phyloP scores from a whole-genome alignment of 345 rosid genomes.

The Salix purpurea region DNA sequence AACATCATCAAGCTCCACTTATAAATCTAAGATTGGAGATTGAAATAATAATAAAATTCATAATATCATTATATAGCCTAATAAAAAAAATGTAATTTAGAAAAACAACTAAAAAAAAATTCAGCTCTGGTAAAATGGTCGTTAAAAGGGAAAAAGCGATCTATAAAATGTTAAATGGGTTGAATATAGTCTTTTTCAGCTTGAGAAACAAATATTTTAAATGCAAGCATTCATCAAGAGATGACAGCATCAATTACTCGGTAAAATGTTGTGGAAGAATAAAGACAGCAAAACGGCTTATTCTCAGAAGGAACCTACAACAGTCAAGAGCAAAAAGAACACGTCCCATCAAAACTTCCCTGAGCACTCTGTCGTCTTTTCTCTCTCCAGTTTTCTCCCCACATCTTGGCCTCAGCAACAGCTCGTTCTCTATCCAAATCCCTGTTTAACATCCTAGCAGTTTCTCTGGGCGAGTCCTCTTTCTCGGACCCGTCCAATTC shows the following conservation, averaged over 20 bases:
- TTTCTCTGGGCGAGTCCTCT: slow-evolving; percentile 85
- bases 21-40: too few species aligned
- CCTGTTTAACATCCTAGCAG: slow-evolving; percentile 54
- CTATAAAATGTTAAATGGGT: not conserved
- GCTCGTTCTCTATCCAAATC: slow-evolving; percentile 84
- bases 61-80: too few species aligned
- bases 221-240: not conserved
- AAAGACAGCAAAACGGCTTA: slow-evolving; percentile 12
- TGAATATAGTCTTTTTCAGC: not conserved
- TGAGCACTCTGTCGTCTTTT: slow-evolving; percentile 69
- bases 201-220: not conserved
- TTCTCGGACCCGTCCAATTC: slow-evolving; percentile 80
- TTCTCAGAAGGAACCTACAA: slow-evolving; percentile 4
- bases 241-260: not conserved
- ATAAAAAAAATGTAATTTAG: too few species aligned
- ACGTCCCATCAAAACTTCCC: slow-evolving; percentile 49
- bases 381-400: slow-evolving; percentile 95
- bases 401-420: slow-evolving; percentile 95
- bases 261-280: slow-evolving; percentile 14
- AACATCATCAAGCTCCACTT: too few species aligned
- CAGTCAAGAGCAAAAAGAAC: slow-evolving; percentile 20
- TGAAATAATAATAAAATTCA: too few species aligned
- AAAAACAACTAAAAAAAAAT: too few species aligned
- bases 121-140: not conserved
- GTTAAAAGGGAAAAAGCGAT: not conserved